Evolutionary conservation across 2,329 filamentous ascomycete species (phyloP), one percentile per base, ranked within the genome.

Genomic region (Colletotrichum destructivum): DNA sequence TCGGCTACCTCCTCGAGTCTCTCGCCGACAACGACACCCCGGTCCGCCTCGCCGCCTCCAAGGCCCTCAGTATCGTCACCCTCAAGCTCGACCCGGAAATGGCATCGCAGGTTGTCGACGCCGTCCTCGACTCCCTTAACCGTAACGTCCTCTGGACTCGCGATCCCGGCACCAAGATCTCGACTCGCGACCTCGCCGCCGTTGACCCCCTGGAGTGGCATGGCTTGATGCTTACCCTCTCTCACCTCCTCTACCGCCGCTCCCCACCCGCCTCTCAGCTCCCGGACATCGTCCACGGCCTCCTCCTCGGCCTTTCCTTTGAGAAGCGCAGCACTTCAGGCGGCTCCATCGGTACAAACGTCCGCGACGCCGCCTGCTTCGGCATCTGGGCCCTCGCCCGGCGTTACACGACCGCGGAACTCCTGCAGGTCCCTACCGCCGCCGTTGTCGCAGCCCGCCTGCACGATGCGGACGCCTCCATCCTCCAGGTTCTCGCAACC

Each of bases 281-380:
- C 6, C 87, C 91, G 0, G 88, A 92, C 65, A 93, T 97, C 52
- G 86, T 98, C 2, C 91, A 93, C 70, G 91, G 93, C 2, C 86
- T 98, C 18, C 83, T 97, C 0, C 88, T 93, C 12, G 95, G 94
- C 0, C 85, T 98, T 35, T 91, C 91, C 0, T 99, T 98, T 78
- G 95, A 99, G 81, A 94, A 98, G 77, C 89, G 95, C 70, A 93
- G 92, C 56, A 89, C 94, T 0, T 94, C 94, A 3, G 96, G 96
- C n/a, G 91, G 89, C 15, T 95, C 94, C 3, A 87, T 96, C 13
- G 96, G 96, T 2, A 92, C 94, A 1, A 98, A 97, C 76, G 95
- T 99, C 18, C 90, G 96, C 57, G 96, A 99, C 83, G 96, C 96
- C 15, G 94, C 96, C 3, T 98, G 95, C 79, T 99, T 98, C 79